Evolutionary conservation across 2,329 filamentous ascomycete genomes (phyloP), one percentile per base, ranked within the genome.

Genomic region (Ceratocystis diversiconidia): DNA sequence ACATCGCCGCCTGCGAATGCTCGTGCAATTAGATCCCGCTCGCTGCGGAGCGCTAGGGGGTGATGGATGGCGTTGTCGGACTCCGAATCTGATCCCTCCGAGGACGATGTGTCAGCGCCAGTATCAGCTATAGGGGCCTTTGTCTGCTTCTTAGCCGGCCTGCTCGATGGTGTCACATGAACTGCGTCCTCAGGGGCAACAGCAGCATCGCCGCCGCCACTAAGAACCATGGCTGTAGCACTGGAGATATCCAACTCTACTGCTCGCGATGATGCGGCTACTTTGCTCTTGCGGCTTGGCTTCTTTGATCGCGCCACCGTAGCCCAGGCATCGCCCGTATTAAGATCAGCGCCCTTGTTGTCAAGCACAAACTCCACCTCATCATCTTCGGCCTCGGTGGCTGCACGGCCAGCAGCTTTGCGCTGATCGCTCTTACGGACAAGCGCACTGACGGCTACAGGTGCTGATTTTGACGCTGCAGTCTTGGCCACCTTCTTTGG

Each of bases 1-100:
- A 96, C 89, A 71, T 92, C 85, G 60, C 91, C 91, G 52, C 90
- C 91, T 1, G 92, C 92, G 74, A 99, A 96, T 3, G 90, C 92
- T 70, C 85, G 82, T 69, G 88, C 86, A 66, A 95, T 86, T 67
- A 95, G 83, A 48, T 86, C 84, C 69, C 82, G 79, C 70, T 86
- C 83, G 7, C 52, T 62, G 62, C 79, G 79, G 70, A 85, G 80
- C 25, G 81, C 79, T 64, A 86, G 77, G 82, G 79, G 61, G 78
- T 73, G 22, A 66, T 76, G 74, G 61, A 74, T 75, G 1, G 71
- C 73, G 15, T 72, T 72, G 8, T 69, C 69, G 32, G 71, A 69
- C 68, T 52, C 63, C 60, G 57, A 43, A 30, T 57, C 25, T 52
- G 8, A 66, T 6, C 44, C 64, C 1, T 65, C 64, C 10, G 60